Conservation (phyloP, 371 early-diverging fungal species). For the Mucor racemosus region DNA sequence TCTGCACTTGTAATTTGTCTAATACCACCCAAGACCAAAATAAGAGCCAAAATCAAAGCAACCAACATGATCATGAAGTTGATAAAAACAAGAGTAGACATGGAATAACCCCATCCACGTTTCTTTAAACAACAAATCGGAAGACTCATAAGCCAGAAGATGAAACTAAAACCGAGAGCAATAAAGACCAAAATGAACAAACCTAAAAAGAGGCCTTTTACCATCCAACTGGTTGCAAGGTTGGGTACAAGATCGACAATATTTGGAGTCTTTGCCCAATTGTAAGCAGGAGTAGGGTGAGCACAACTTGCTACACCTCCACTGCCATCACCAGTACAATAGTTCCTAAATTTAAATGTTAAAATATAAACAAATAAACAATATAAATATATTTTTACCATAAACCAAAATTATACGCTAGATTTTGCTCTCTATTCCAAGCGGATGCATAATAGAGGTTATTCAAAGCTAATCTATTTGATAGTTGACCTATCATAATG, state of each 20-base stretch:
- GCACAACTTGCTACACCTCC: constrained; percentile 24
- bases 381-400: not conserved
- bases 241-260: constrained; percentile 23
- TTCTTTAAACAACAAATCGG: constrained; percentile 33
- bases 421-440: not conserved
- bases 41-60: constrained; percentile 34
- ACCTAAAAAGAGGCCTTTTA: constrained; percentile 34
- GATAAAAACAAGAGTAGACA: constrained; percentile 35
- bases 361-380: constrained; percentile 10
- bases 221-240: constrained; percentile 14
- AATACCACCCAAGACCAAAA: constrained; percentile 28
- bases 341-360: constrained; percentile 27
- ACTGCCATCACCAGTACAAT: constrained; percentile 25
- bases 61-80: constrained; percentile 40
- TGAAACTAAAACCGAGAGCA: constrained; percentile 36
- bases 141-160: constrained; percentile 43
- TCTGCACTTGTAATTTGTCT: constrained; percentile 18
- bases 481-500: not conserved
- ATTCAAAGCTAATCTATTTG: not conserved
- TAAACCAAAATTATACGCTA: not conserved
- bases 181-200: constrained; percentile 44
- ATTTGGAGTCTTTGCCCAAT: constrained; percentile 45
- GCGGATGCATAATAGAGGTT: not conserved
- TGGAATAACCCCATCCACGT: constrained; percentile 25
- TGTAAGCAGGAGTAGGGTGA: constrained; percentile 32